These are phyloP conservation scores for Apiotrichum gracile DNA, from an alignment of 1,284 basidiomycete genomes.

Conservation along the genomic window DNA sequence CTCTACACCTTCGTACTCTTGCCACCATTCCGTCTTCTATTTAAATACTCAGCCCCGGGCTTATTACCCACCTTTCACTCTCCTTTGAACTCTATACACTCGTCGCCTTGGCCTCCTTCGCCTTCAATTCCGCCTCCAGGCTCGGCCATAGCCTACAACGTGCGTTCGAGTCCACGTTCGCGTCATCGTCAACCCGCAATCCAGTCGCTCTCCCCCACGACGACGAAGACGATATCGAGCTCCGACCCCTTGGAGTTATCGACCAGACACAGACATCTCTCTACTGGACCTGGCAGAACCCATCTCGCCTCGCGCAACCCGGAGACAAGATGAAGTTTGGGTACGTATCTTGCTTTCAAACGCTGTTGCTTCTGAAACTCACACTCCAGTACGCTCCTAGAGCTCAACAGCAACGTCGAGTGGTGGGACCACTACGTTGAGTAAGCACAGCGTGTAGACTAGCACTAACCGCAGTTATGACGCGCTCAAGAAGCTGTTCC, in stretches of 20 bases:
- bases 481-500: slow-evolving; percentile 67
- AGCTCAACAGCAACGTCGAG: slow-evolving; percentile 88
- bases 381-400: slow-evolving; percentile 60
- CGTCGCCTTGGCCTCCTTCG: not conserved
- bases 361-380: not conserved
- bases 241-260: slow-evolving; percentile 1
- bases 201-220: slow-evolving; percentile 7
- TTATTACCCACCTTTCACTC: not conserved
- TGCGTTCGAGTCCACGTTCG: not conserved
- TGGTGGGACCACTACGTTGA: slow-evolving; percentile 91
- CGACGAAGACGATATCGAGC: slow-evolving; percentile 8
- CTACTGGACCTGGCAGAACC: slow-evolving; percentile 29
- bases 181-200: not conserved
- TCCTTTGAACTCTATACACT: not conserved
- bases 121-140: not conserved
- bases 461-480: slow-evolving; percentile 58
- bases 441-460: slow-evolving; percentile 22
- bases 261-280: not conserved
- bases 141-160: slow-evolving; percentile 8
- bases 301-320: slow-evolving; percentile 14
- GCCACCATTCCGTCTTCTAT: not conserved
- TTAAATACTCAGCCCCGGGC: too few relatives aligned
- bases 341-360: slow-evolving; percentile 23
- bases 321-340: slow-evolving; percentile 50
- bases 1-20: not conserved